A percentile compares a stretch with the other conserved stretches of the same genome.
These are phyloP conservation scores for Hypoxylon rubiginosum DNA, from an alignment of 2,329 filamentous ascomycete genomes.

Conservation along the genomic window DNA sequence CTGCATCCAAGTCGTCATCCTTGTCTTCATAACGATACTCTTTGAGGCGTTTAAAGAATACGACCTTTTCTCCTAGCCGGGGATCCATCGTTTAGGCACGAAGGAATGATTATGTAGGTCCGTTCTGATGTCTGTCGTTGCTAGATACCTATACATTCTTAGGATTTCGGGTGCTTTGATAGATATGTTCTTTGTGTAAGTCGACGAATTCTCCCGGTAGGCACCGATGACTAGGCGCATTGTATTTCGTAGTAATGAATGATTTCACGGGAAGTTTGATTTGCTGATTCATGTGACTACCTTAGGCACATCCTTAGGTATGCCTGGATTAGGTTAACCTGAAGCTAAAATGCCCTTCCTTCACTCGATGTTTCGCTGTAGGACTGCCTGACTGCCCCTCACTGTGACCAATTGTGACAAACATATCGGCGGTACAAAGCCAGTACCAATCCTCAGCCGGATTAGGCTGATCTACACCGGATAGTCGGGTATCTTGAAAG, in stretches of 20 bases:
- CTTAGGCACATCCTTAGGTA: too few relatives aligned
- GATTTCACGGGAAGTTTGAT: not conserved
- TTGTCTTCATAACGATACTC: constrained; percentile 50
- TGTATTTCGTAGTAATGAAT: not conserved
- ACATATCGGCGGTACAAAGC: not conserved
- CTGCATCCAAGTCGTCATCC: constrained; percentile 51
- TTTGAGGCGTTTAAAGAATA: constrained; percentile 61
- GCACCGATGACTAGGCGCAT: constrained; percentile 8
- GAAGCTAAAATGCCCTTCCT: constrained; percentile 1
- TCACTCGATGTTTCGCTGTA: not conserved
- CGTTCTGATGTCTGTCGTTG: constrained; percentile 1
- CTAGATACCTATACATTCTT: constrained; percentile 24
- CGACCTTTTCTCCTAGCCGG: constrained; percentile 58
- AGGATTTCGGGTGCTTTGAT: not conserved
- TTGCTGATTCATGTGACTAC: not conserved
- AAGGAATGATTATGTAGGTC: constrained; percentile 9
- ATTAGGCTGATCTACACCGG: not conserved
- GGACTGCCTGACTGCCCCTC: not conserved
- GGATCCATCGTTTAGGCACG: constrained; percentile 43
- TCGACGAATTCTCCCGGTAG: constrained; percentile 9
- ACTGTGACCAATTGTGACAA: not conserved
- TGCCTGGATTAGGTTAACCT: not conserved
- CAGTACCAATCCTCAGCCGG: not conserved
- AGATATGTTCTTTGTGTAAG: constrained; percentile 1
- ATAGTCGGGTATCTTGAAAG: not conserved